Evolutionary conservation across 108 stramenopile species (phyloP).

Genomic region (Parmales sp.): DNA sequence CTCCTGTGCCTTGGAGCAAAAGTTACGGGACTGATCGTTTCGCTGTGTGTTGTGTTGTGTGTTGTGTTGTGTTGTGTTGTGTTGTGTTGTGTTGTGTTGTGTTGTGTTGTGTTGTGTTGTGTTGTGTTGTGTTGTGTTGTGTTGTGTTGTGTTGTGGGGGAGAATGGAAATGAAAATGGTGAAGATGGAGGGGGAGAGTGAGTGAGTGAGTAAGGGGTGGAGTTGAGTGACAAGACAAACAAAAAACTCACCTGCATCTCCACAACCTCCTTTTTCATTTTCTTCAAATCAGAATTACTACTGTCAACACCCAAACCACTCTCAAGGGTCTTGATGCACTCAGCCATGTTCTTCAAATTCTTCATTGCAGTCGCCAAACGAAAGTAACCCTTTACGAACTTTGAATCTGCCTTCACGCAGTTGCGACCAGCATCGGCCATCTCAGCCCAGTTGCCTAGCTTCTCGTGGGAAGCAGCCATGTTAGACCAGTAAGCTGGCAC

Average conservation of each 20-base stretch:
- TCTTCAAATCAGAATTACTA: conserved; percentile 71
- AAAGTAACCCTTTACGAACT: conserved; percentile 94
- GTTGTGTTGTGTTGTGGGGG: too few species aligned
- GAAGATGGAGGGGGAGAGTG: too few species aligned
- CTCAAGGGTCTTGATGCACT: conserved; percentile 78
- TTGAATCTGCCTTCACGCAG: conserved; percentile 89
- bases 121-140: too few species aligned
- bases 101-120: too few species aligned
- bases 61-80: too few species aligned
- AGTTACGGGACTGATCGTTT: conserved; percentile 70
- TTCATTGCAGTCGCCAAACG: conserved; percentile 81
- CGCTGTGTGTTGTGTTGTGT: too few species aligned
- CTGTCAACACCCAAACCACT: conserved; percentile 63
- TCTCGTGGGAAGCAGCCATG: conserved; percentile 87
- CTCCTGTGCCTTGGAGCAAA: conserved; percentile 71
- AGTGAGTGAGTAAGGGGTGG: too few species aligned
- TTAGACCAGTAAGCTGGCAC: conserved; percentile 81
- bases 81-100: too few species aligned
- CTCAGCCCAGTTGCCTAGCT: conserved; percentile 73
- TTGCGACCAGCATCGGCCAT: conserved; percentile 74
- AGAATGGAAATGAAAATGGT: too few species aligned
- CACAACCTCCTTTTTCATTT: conserved; percentile 78
- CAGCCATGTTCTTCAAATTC: conserved; percentile 54
- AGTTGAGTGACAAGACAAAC: too few species aligned
- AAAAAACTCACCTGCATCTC: too few species aligned